A percentile compares a stretch with the other conserved stretches of the same genome.
Evolutionary conservation across 2,329 filamentous ascomycete genomes (phyloP).

Genomic region (Penicillium aurantiogriseum): DNA sequence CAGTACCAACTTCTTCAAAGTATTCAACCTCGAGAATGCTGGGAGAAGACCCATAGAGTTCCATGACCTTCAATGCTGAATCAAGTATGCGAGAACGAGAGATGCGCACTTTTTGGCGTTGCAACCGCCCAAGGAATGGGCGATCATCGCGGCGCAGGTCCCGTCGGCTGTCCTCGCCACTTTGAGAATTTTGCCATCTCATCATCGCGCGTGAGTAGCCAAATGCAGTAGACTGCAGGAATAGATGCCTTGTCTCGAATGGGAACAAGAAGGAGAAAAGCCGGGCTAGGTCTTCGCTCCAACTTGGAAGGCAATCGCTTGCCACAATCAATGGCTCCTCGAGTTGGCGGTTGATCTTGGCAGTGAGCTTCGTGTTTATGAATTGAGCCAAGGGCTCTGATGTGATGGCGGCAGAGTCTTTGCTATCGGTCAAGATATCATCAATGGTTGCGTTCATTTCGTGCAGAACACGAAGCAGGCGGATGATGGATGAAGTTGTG

Average conservation of each 20-base stretch:
- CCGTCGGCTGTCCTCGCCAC: constrained; percentile 73
- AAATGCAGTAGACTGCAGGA: constrained; percentile 96
- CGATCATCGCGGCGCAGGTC: constrained; percentile 83
- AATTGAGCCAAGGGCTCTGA: constrained; percentile 87
- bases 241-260: constrained; percentile 94
- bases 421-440: constrained; percentile 79
- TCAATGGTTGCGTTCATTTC: constrained; percentile 91
- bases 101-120: constrained; percentile 97
- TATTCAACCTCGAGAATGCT: constrained; percentile 97
- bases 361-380: constrained; percentile 97
- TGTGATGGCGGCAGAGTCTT: constrained; percentile 67
- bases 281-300: constrained; percentile 92
- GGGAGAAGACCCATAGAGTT: constrained; percentile 93
- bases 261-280: constrained; percentile 96
- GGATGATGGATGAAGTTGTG: constrained; percentile 81
- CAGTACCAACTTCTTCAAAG: constrained; percentile 97
- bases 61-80: constrained; percentile 97
- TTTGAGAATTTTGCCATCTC: constrained; percentile 91
- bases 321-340: constrained; percentile 97
- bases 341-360: constrained; percentile 93
- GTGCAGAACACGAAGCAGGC: constrained; percentile 84
- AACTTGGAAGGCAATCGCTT: constrained; percentile 90
- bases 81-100: constrained; percentile 92
- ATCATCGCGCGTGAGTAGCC: constrained; percentile 97
- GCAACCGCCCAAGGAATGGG: constrained; percentile 84